Conservation (phyloP, 2,329 filamentous ascomycete genomes). For the Macrophomina tecta region DNA sequence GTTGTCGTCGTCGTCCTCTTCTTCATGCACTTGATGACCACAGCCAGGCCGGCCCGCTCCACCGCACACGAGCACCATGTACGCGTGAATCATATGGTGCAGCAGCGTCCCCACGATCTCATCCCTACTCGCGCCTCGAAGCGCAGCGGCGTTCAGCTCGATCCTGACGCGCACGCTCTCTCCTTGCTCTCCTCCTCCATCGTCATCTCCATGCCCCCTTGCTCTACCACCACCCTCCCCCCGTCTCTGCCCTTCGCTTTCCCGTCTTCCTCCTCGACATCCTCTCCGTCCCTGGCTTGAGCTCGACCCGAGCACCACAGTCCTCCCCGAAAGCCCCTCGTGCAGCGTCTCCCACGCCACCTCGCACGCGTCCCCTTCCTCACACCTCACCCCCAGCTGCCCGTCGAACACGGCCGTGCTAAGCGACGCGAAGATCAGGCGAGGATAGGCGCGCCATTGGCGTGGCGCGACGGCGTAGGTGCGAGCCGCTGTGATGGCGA, state of each 20-base stretch:
- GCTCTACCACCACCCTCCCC: too few species aligned
- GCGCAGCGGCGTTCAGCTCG: constrained; percentile 37
- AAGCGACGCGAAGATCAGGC: constrained; percentile 45
- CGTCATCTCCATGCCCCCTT: neutral
- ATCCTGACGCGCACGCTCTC: constrained; percentile 39
- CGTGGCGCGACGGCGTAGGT: constrained; percentile 31
- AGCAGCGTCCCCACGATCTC: constrained; percentile 47
- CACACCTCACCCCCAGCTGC: constrained; percentile 43
- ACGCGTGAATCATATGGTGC: constrained; percentile 55
- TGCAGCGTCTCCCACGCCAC: constrained; percentile 39
- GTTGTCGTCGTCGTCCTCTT: neutral
- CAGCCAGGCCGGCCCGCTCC: constrained; percentile 36
- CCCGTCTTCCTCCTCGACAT: constrained; percentile 35
- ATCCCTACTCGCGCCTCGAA: constrained; percentile 38
- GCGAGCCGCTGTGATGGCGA: constrained; percentile 33
- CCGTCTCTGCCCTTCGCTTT: constrained; percentile 16
- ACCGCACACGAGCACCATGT: constrained; percentile 51
- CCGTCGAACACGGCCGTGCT: constrained; percentile 45
- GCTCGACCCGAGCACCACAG: constrained; percentile 36
- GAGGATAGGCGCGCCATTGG: constrained; percentile 39
- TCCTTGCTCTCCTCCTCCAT: too few species aligned
- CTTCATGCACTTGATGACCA: neutral
- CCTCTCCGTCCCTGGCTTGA: too few species aligned
- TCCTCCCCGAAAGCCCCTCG: constrained; percentile 41
- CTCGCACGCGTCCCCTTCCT: constrained; percentile 41